Conservation (phyloP, 306 rosid genomes). For the Betula pendula region DNA sequence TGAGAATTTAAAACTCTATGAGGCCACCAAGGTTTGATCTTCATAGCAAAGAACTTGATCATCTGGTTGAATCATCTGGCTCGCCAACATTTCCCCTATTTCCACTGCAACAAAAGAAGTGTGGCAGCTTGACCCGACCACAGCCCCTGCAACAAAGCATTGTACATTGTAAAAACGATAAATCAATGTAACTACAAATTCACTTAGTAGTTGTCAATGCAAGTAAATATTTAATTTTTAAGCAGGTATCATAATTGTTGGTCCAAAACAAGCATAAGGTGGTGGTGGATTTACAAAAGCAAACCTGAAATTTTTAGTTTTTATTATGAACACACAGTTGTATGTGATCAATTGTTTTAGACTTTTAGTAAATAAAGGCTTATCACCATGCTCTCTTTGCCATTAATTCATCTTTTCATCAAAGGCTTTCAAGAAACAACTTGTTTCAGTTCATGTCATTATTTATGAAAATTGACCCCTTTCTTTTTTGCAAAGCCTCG, state of each 20-base stretch:
- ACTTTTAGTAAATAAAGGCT: not conserved
- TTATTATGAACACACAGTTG: not conserved
- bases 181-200: not conserved
- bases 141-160: slow-evolving; percentile 40
- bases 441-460: not conserved
- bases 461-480: not conserved
- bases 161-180: not conserved
- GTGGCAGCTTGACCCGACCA: slow-evolving; percentile 60
- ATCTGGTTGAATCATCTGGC: slow-evolving; percentile 30
- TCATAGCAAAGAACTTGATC: slow-evolving; percentile 14
- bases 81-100: slow-evolving; percentile 33
- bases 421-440: not conserved
- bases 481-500: not conserved
- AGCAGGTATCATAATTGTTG: not conserved
- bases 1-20: not conserved
- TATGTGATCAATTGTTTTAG: not conserved
- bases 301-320: not conserved
- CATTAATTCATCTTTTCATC: not conserved
- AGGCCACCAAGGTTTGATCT: not conserved
- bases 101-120: slow-evolving; percentile 65
- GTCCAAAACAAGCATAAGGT: not conserved
- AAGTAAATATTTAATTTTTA: not conserved
- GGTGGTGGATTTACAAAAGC: not conserved
- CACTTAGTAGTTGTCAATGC: not conserved
- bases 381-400: not conserved